Evolutionary conservation across 306 rosid genomes (phyloP).

Genomic region (Psophocarpus tetragonolobus): DNA sequence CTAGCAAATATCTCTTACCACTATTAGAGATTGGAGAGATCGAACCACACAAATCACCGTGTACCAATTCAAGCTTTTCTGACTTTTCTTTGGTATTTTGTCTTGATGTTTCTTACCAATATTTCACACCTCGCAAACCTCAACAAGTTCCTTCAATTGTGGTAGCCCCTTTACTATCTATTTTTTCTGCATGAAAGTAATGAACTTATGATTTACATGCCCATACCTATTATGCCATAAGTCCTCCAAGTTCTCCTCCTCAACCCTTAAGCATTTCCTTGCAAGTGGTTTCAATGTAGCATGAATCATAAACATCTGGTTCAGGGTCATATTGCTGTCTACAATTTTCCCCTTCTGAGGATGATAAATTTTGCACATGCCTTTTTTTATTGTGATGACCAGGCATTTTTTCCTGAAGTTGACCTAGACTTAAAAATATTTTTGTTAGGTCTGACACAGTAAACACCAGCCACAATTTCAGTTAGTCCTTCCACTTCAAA

Average conservation of each 20-base stretch:
- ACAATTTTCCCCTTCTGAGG: not conserved
- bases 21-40: not conserved
- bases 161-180: not conserved
- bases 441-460: not conserved
- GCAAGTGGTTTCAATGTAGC: not conserved
- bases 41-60: not conserved
- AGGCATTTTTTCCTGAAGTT: not conserved
- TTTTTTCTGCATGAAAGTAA: not conserved
- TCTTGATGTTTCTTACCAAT: not conserved
- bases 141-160: not conserved
- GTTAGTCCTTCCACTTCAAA: not conserved
- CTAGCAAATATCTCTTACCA: not conserved
- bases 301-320: not conserved
- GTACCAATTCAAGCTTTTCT: not conserved
- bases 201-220: not conserved
- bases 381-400: not conserved
- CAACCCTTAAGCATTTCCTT: not conserved
- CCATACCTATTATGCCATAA: not conserved
- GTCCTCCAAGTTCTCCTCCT: conserved; percentile 1
- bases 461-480: not conserved
- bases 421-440: not conserved
- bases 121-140: not conserved
- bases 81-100: not conserved
- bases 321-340: not conserved
- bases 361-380: conserved; percentile 2